phyloP scores from a whole-genome alignment of 768 basidiomycete species.

The Arthromyces matolae region DNA sequence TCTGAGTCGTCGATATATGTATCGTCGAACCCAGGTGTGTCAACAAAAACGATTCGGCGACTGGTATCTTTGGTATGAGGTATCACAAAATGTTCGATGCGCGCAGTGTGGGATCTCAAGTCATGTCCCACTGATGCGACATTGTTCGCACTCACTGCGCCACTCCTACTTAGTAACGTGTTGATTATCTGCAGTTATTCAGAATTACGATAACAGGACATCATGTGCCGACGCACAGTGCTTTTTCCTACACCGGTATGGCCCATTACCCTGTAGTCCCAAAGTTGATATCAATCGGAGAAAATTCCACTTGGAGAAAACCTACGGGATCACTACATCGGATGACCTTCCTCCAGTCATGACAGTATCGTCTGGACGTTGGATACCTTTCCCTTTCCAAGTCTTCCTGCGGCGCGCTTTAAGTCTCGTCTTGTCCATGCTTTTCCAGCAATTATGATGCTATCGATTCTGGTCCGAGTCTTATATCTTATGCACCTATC shows the following conservation, averaged over 20 bases:
- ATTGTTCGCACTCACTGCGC: conserved; percentile 13
- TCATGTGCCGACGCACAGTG: conserved; percentile 10
- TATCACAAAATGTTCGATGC: conserved; percentile 22
- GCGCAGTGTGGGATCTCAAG: conserved; percentile 33
- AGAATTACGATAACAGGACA: neutral
- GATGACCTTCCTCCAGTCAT: conserved; percentile 4
- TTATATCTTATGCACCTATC: too few relatives aligned
- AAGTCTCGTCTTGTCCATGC: neutral
- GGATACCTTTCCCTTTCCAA: conserved; percentile 6
- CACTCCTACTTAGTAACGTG: conserved; percentile 17
- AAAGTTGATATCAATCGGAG: neutral
- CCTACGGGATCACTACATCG: conserved; percentile 8
- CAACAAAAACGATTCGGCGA: conserved; percentile 15
- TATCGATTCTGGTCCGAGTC: too few relatives aligned
- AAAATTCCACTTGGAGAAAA: neutral
- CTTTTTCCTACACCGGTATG: conserved; percentile 22
- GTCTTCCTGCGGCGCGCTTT: neutral
- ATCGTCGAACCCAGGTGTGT: conserved; percentile 23
- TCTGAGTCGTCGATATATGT: conserved; percentile 13
- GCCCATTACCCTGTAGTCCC: conserved; percentile 18
- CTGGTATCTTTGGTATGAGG: neutral
- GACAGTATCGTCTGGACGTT: conserved; percentile 1
- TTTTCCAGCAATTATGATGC: too few relatives aligned
- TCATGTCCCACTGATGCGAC: conserved; percentile 26
- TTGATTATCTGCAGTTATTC: conserved; percentile 32